Evolutionary conservation across 768 basidiomycete genomes (phyloP), one percentile per base, ranked within the genome.

Genomic region (Psilocybe azurescens): DNA sequence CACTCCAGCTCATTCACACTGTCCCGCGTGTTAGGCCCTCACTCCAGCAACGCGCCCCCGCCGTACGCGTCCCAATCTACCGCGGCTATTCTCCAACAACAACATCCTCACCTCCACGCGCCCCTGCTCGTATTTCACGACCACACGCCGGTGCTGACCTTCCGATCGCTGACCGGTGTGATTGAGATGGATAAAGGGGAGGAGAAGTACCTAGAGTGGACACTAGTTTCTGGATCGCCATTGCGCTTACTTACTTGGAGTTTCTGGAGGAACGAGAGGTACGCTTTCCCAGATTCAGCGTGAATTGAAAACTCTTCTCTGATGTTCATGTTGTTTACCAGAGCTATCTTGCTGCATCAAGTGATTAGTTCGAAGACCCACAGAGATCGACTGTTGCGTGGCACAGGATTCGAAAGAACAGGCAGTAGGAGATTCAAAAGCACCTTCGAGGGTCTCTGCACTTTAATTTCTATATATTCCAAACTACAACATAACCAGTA

Each of bases 251-350:
- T 2, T 94, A 93, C 71, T 73, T 91, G 11, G 90, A 91, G 61
- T 94, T 91, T 68, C 72, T 94, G 67, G 85, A 84, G 67, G 91
- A 93, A 65, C 81, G 90, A 67, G 91, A 93, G 79, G 93, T 91
- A 64, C 62, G 88, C 74, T 44, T 54, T 30, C 59, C 30, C n/a
- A n/a, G 30, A 53, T 56, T 60, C 39, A 39, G 20, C 28, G 20
- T 55, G 5, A 49, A 13, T 44, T 2, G 6, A 18, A 59, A 48
- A 53, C 44, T 50, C 50, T 36, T 61, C 59, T 14, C 50, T 41
- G 28, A 55, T 56, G 2, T 49, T 5, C 10, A 24, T 39, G 8
- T 46, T 56, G 48, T 13, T 3, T 44, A 5, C 18, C 32, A 87
- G 86, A 86, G 86, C 61, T 87, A 87, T 68, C 73, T 87, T 5